Evolutionary conservation across 2,329 filamentous ascomycete genomes (phyloP), one percentile per base, ranked within the genome.

Genomic region (Cercospora janseana): DNA sequence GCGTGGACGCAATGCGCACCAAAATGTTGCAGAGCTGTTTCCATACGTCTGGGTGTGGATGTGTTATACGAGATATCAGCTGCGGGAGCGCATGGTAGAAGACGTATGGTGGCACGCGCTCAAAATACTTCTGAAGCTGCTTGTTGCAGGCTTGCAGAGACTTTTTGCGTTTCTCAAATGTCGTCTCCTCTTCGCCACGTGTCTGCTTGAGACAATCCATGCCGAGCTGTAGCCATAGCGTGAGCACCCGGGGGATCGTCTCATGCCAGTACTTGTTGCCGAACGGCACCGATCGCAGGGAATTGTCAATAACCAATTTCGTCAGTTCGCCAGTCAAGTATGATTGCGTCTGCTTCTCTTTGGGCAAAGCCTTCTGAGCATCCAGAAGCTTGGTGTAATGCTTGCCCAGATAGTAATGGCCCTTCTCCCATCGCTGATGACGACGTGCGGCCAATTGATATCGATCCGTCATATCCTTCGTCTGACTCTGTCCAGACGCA

Each of bases 371-470:
- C 68, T 89, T 91, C 67, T 97, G 90, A 0, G 89, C 88, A 62
- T 97, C 92, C 3, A 96, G 75, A 3, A 97, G 80, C 69, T 96
- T 98, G 68, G 95, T 94, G 77, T 98, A 98, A 70, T 97, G 90
- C 38, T 92, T 89, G 4, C 93, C 93, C 7, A 99, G 79, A 67
- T 96, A 95, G 68, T 97, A 98, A 66, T 97, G 92, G 0, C 89
- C 91, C 69, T 96, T 97, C 66, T 98, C 93, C 91, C 92, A 98
- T 44, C 82, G 82, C 4, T 76, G 72, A 56, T 68, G 73, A 2
- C 81, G 83, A 64, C 80, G 83, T n/a, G 87, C 81, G 1, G 91
- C 91, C 58, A 86, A 81, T 55, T 90, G 85, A 62, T 96, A 98
- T 64, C 88, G 88, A 46, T 83, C 79, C 37, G 88, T 82, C 56